Conservation (phyloP, 495 filamentous ascomycete species). For the Aspergillus nanangensis region DNA sequence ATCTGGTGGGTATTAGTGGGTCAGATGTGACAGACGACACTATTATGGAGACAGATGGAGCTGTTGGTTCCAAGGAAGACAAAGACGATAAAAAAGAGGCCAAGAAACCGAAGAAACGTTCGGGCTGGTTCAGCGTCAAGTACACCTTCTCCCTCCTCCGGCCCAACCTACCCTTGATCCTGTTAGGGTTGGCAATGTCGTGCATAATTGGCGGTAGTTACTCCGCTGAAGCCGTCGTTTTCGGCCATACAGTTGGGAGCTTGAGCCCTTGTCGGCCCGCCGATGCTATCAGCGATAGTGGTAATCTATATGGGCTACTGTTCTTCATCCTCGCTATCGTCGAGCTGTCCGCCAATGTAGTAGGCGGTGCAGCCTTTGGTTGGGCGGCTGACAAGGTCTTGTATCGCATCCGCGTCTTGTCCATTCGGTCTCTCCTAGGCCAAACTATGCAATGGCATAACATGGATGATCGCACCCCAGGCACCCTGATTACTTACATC, state of each 20-base stretch:
- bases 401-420: slow-evolving; percentile 42
- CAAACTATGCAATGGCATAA: slow-evolving; percentile 51
- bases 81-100: slow-evolving; percentile 12
- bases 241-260: slow-evolving; percentile 42
- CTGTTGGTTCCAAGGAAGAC: slow-evolving; percentile 9
- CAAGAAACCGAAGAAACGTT: slow-evolving; percentile 13
- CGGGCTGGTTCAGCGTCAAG: slow-evolving; percentile 20
- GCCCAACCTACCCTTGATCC: slow-evolving; percentile 27
- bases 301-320: slow-evolving; percentile 46
- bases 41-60: slow-evolving; percentile 7
- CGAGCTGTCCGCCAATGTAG: slow-evolving; percentile 46
- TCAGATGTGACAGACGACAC: slow-evolving; percentile 33
- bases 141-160: slow-evolving; percentile 23
- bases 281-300: slow-evolving; percentile 28
- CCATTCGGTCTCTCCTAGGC: slow-evolving; percentile 43
- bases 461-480: slow-evolving; percentile 38
- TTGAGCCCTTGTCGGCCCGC: slow-evolving; percentile 36
- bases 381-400: slow-evolving; percentile 48
- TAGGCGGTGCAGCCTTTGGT: slow-evolving; percentile 44
- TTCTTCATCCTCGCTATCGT: slow-evolving; percentile 51
- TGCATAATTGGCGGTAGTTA: slow-evolving; percentile 40
- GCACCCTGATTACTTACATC: slow-evolving; percentile 41
- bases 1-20: slow-evolving; percentile 11
- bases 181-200: slow-evolving; percentile 29
- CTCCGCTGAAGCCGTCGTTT: slow-evolving; percentile 45